Evolutionary conservation across 2,329 filamentous ascomycete genomes (phyloP), one percentile per base, ranked within the genome.

Genomic region (Clarireedia monteithiana): DNA sequence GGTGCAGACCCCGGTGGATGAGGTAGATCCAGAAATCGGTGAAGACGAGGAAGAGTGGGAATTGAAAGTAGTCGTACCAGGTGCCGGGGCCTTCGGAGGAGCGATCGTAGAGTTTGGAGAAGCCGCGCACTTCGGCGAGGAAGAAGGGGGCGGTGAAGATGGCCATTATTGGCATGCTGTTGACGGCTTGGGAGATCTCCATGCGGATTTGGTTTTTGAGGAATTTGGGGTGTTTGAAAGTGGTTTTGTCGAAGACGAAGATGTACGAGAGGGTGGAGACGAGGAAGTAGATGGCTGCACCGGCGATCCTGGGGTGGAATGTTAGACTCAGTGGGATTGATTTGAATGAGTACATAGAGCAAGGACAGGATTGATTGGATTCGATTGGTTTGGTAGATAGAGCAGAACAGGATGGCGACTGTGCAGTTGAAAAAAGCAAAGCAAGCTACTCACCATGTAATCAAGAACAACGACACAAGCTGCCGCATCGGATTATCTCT

Each of bases 1-100:
- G 85, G 74, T 96, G 91, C 59, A 95, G 80, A 56, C 82, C 86
- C 56, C 91, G 86, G 76, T 95, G 91, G 67, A 95, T 92, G 80
- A 87, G 89, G 79, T 96, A 95, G 75, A 96, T 91, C 74, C 80
- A 84, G 71, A 86, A 86, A 74, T 96, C 91, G 74, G 91, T 95
- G 71, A 95, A 95, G 68, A 85, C 70, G 68, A 95, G 77, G 77
- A 95, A 96, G 66, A 94, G 71, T 6, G 91, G 91, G 75, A 95
- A 92, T 73, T 96, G 91, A 12, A 88, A 66, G 66, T 82, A 79
- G 72, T 89, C 85, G 77, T 95, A 95, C 79, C 84, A 88, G 55
- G 75, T 67, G 49, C 88, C 89, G 0, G 90, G 89, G 4, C 86
- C 89, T 6, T 94, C 85, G 34, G 77, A 79, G 53, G 83, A 78